Evolutionary conservation across 768 basidiomycete species (phyloP), one percentile per base, ranked within the genome.

Genomic region (Leccinum aurantiacum): DNA sequence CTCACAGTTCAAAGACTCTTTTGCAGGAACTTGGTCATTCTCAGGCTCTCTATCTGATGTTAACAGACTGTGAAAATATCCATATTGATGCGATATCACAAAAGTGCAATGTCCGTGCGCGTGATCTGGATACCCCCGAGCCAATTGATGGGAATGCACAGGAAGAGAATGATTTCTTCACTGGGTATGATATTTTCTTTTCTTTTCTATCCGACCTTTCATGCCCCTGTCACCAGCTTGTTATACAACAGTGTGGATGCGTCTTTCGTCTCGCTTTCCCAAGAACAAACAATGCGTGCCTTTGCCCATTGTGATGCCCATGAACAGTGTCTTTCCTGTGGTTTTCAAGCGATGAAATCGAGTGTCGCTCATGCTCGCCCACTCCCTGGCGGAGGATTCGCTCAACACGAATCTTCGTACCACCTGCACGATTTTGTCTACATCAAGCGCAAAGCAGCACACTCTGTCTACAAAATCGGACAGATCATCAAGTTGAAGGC

Each of bases 1-100:
- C 77, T 8, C 90, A 89, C 74, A 83, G 80, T 13, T 77, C 79
- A 19, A 84, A 86, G 63, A 90, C 87, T 0, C 63, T 88, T 10
- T 74, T 90, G 1, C 85, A 89, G 63, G 85, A 91, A 64, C 79
- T 81, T 0, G 79, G 88, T 0, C 88, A 91, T 58, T 78, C 88
- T 0, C 80, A 82, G 59, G 78, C 81, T 0, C 75, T 91, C 0
- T 88, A 80, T 64, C 74, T 83, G 10, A 75, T 86, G 59, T 71
- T 82, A 24, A 75, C 78, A 6, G 74, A 74, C 44, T 91, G 90
- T 63, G 84, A 82, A 49, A 77, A 86, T 63, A 80, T 83, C 37
- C 73, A 77, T 2, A 67, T 87, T 0, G 80, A 78, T 2, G 79
- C 81, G 13, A 88, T 91, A 52, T 81, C 80, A 60, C 79, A 82